phyloP scores from a whole-genome alignment of 2,329 filamentous ascomycete species.

The Pyrenophora teres region DNA sequence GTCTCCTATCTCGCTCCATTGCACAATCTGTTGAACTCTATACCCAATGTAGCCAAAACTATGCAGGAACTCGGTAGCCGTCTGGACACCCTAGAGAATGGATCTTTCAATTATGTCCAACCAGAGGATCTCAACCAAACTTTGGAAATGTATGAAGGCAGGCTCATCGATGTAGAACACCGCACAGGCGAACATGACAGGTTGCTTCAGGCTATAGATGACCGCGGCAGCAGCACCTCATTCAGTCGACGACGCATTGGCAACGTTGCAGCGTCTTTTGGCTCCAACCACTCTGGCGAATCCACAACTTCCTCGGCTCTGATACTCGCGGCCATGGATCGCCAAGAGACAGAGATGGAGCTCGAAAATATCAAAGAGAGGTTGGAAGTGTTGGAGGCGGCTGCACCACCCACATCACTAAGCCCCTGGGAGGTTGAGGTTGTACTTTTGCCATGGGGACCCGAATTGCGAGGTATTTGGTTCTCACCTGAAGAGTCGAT shows the following conservation, averaged over 20 bases:
- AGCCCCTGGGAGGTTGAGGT: constrained; percentile 77
- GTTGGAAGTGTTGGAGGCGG: constrained; percentile 61
- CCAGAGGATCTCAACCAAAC: constrained; percentile 72
- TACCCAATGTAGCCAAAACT: constrained; percentile 52
- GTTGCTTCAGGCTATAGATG: constrained; percentile 38
- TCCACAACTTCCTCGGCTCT: constrained; percentile 48
- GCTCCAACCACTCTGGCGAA: constrained; percentile 44
- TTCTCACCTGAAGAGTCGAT: constrained; percentile 51
- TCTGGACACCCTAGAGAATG: constrained; percentile 70
- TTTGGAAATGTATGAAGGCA: constrained; percentile 68
- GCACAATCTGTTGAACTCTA: constrained; percentile 44
- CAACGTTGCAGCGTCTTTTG: constrained; percentile 47
- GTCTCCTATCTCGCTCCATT: constrained; percentile 43
- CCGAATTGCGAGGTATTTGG: constrained; percentile 60
- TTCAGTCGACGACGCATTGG: constrained; percentile 38
- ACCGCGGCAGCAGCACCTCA: constrained; percentile 34
- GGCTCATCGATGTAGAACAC: constrained; percentile 71
- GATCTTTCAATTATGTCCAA: constrained; percentile 68
- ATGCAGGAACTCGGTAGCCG: constrained; percentile 67
- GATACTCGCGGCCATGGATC: constrained; percentile 42
- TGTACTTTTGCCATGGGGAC: constrained; percentile 72
- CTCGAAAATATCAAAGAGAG: constrained; percentile 56
- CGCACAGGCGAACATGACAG: constrained; percentile 50
- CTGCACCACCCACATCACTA: constrained; percentile 62
- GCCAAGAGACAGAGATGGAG: constrained; percentile 49